These are phyloP conservation scores for Blastocystis hominis DNA, from an alignment of 352 stramenopile species.

Conservation along the genomic window DNA sequence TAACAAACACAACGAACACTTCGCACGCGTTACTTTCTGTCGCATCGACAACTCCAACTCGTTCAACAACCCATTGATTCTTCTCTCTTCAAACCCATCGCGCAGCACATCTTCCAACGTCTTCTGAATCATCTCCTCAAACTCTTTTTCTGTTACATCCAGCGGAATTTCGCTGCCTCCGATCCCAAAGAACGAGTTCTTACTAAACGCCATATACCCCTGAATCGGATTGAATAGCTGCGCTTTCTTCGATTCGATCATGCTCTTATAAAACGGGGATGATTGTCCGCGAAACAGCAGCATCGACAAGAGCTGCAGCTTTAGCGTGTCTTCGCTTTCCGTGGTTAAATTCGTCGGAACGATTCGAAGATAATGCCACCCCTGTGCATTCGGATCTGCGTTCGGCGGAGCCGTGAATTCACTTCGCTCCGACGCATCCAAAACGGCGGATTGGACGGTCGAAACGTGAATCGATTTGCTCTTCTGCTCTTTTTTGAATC, in stretches of 20 bases:
- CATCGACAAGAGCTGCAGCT: slow-evolving; percentile 38
- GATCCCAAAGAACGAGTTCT: slow-evolving; percentile 37
- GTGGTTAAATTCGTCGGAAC: slow-evolving; percentile 33
- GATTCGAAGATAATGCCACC: slow-evolving; percentile 15
- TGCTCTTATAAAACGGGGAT: slow-evolving; percentile 26
- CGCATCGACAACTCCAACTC: slow-evolving; percentile 10
- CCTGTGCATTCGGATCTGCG: background rate
- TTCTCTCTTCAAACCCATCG: slow-evolving; percentile 19
- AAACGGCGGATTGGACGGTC: background rate
- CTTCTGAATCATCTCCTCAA: slow-evolving; percentile 19
- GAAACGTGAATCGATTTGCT: slow-evolving; percentile 3
- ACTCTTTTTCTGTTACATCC: background rate
- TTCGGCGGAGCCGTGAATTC: background rate
- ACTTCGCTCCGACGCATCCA: background rate
- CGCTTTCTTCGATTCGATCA: background rate
- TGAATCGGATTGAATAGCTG: slow-evolving; percentile 14
- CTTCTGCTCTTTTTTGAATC: slow-evolving; percentile 62
- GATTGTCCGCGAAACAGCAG: slow-evolving; percentile 30
- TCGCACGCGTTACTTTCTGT: slow-evolving; percentile 22
- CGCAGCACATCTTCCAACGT: slow-evolving; percentile 23
- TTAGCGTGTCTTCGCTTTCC: background rate
- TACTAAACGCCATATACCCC: slow-evolving; percentile 47
- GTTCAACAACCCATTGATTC: slow-evolving; percentile 32
- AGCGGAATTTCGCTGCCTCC: background rate
- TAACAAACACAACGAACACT: background rate